Percentiles rank a stretch among this genome's conserved stretches.
These are phyloP conservation scores for Posidonia oceanica DNA, from an alignment of 116 monocot species.

Conservation along the genomic window DNA sequence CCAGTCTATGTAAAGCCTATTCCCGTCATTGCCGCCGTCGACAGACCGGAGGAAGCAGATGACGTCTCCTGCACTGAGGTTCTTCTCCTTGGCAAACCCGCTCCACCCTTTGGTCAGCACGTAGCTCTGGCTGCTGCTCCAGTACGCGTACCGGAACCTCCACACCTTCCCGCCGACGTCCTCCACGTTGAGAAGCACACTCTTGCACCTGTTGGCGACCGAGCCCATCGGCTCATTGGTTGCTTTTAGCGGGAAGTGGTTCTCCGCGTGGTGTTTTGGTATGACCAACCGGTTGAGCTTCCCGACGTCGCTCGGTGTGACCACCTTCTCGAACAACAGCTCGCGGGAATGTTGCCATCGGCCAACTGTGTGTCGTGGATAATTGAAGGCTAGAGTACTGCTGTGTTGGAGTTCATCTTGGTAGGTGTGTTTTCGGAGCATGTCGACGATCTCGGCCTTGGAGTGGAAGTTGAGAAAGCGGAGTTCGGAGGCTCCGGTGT, in stretches of 20 bases:
- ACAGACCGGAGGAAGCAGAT: no score
- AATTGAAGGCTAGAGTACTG: slow-evolving; percentile 20
- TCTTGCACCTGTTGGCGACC: not conserved
- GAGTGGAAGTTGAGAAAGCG: slow-evolving; percentile 5
- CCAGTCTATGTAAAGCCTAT: no score
- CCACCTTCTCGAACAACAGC: slow-evolving; percentile 57
- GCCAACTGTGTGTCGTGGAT: not conserved
- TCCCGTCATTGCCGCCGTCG: no score
- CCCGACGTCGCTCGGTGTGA: slow-evolving; percentile 74
- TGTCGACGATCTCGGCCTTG: slow-evolving; percentile 44
- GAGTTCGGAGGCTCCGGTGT: slow-evolving; percentile 6
- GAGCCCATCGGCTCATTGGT: not conserved
- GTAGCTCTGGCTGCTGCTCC: no score
- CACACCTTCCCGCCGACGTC: not conserved
- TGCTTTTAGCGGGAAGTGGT: slow-evolving; percentile 38
- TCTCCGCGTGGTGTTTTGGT: slow-evolving; percentile 71
- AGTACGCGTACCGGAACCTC: slow-evolving; percentile 70
- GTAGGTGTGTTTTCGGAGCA: no score
- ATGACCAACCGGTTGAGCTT: no score
- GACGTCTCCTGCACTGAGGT: no score
- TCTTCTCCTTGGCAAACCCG: no score
- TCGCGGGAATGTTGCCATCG: not conserved
- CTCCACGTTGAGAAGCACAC: slow-evolving; percentile 3
- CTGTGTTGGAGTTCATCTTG: slow-evolving; percentile 49
- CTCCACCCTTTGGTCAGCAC: no score